Evolutionary conservation across 2,329 filamentous ascomycete genomes (phyloP), one percentile per base, ranked within the genome.

Genomic region (Botryotinia narcissicola): DNA sequence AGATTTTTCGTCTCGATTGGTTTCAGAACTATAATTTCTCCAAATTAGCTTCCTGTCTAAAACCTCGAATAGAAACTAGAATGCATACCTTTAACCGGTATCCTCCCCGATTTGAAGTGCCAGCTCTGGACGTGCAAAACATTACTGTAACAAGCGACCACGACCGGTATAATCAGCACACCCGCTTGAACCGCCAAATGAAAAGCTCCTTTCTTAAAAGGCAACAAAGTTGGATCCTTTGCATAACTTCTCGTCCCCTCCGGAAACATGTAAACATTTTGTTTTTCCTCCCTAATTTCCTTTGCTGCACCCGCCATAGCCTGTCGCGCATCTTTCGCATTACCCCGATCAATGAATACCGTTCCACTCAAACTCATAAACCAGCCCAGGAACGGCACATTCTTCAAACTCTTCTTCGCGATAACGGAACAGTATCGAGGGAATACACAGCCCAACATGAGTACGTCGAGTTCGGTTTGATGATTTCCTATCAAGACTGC

Each of bases 181-280:
- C 94, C 92, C 3, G 95, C 95, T 86, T 98, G 93, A 32, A 99
- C 89, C 63, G 96, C 96, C 48, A 99, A 87, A 82, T 99, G 95
- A 84, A 99, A 99, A 64, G 95, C 96, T 74, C 96, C 96, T 86
- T 99, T 99, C 85, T 99, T 99, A 87, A 98, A 99, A n/a, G 94
- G 93, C 72, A 98, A 86, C 79, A 99, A 84, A 74, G 87, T 89
- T 2, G 96, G 93, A 72, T 95, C 91, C 78, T 92, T 89, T 73
- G 92, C 88, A 84, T 98, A 97, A 82, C 93, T 97, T 77, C 96
- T 89, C 1, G 96, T 99, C 69, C 96, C 96, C 84, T 99, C 96
- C 74, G 93, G 92, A 83, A 95, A 95, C 84, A 95, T 94, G 85
- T 90, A 95, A 78, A 95, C 93, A 82, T 88, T 93, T 85, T 95